Percentiles rank a stretch among this genome's conserved stretches.
These are phyloP conservation scores for Wallacemonas sp. DNA, from an alignment of 208 protist genomes.

Conservation along the genomic window DNA sequence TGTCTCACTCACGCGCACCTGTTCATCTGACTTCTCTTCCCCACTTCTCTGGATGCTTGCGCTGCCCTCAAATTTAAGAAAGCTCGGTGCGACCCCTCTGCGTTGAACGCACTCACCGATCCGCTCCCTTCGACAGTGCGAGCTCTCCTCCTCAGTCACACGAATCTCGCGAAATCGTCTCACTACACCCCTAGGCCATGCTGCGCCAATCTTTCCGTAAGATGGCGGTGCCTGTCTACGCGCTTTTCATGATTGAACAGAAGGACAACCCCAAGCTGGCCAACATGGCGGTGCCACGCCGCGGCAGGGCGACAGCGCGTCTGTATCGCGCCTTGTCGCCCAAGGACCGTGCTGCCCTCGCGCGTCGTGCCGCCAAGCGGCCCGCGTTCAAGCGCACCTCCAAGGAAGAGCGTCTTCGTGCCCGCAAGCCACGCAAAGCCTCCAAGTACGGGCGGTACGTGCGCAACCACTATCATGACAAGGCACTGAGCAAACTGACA, in stretches of 20 bases:
- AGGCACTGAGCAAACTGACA: not conserved
- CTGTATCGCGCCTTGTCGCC: slow-evolving; percentile 36
- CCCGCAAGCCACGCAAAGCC: slow-evolving; percentile 20
- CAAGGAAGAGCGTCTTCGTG: not conserved
- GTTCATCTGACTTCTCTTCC: too few relatives aligned
- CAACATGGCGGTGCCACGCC: slow-evolving; percentile 28
- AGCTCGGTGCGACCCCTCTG: too few relatives aligned
- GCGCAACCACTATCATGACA: slow-evolving; percentile 11
- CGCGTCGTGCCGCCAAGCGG: slow-evolving; percentile 30
- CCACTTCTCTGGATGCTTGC: too few relatives aligned
- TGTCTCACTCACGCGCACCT: too few relatives aligned
- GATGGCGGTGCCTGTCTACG: slow-evolving; percentile 32
- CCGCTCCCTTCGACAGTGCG: too few relatives aligned
- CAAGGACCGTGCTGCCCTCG: slow-evolving; percentile 26
- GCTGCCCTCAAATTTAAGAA: too few relatives aligned
- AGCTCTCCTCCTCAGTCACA: too few relatives aligned
- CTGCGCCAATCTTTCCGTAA: slow-evolving; percentile 26
- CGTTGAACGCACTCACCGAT: too few relatives aligned
- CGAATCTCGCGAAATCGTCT: too few relatives aligned
- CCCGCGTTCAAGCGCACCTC: slow-evolving; percentile 22
- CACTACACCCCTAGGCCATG: too few relatives aligned
- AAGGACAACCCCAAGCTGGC: slow-evolving; percentile 39
- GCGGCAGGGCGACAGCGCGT: slow-evolving; percentile 28
- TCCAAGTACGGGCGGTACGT: slow-evolving; percentile 14
- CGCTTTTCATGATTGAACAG: slow-evolving; percentile 52